These are phyloP conservation scores for Novymonas esmeraldas DNA, from an alignment of 208 protist genomes.

Conservation along the genomic window DNA sequence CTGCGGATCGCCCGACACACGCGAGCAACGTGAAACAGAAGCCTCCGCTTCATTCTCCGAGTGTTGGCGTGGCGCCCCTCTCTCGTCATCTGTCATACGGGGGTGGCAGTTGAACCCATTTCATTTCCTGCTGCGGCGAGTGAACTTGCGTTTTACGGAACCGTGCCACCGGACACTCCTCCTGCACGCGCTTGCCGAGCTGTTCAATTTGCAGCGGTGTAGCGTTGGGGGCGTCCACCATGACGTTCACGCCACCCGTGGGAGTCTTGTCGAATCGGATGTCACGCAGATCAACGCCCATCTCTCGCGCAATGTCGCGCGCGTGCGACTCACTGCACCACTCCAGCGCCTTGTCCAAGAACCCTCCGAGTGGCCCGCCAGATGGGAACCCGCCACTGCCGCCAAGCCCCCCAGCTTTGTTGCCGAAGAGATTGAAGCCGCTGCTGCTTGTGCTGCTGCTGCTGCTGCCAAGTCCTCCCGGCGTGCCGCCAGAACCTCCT, in stretches of 20 bases:
- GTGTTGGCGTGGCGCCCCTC: background rate
- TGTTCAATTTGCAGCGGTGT: constrained; percentile 87
- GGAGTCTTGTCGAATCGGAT: constrained; percentile 79
- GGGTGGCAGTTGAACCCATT: constrained; percentile 80
- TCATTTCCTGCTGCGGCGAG: constrained; percentile 67
- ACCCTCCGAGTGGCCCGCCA: constrained; percentile 60
- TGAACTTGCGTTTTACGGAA: constrained; percentile 81
- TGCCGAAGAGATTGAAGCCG: constrained; percentile 9
- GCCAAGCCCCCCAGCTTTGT: constrained; percentile 6
- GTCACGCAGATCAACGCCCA: constrained; percentile 78
- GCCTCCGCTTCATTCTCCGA: background rate
- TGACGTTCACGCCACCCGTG: constrained; percentile 74
- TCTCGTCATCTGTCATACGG: constrained; percentile 67
- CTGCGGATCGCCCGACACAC: too few relatives aligned
- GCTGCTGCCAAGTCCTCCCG: constrained; percentile 8
- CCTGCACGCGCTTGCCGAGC: constrained; percentile 80
- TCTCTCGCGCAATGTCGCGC: constrained; percentile 67
- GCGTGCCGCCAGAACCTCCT: constrained; percentile 9
- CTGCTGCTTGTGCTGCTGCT: constrained; percentile 9
- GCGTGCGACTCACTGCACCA: constrained; percentile 88
- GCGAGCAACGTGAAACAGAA: too few relatives aligned
- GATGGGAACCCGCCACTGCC: constrained; percentile 24
- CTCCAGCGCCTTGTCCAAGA: constrained; percentile 85
- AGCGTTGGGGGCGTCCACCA: constrained; percentile 82
- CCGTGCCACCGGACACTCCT: constrained; percentile 88